phyloP scores from a whole-genome alignment of 176 grass and related monocot genomes.

The Avena sativa region DNA sequence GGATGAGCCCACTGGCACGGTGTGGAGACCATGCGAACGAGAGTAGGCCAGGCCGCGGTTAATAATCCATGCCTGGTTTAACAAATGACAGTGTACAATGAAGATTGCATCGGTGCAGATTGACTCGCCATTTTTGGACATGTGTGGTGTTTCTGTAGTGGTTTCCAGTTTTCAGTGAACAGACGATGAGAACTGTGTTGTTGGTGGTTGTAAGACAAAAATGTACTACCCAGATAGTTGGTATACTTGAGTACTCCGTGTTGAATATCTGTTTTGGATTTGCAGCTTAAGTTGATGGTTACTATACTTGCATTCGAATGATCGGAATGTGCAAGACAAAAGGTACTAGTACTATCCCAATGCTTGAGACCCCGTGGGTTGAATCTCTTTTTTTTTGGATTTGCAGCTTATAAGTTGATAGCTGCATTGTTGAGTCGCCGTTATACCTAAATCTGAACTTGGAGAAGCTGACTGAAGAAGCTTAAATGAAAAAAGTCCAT shows the following conservation, averaged over 20 bases:
- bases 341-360: no score
- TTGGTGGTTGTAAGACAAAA: neutral
- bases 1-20: slow-evolving; percentile 77
- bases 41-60: slow-evolving; percentile 17
- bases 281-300: neutral
- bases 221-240: neutral
- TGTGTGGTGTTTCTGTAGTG: neutral
- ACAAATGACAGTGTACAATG: slow-evolving; percentile 28
- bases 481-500: no score
- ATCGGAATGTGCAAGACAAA: no score
- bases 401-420: no score
- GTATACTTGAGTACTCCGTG: neutral
- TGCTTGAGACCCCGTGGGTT: no score
- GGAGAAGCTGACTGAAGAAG: no score
- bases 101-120: slow-evolving; percentile 15
- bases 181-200: neutral
- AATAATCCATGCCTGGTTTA: neutral
- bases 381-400: no score
- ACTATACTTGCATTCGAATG: neutral
- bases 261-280: neutral
- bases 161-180: neutral
- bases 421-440: no score
- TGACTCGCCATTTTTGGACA: slow-evolving; percentile 24
- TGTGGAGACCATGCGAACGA: slow-evolving; percentile 81
- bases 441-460: no score